Percentiles rank a stretch among this genome's conserved stretches.
Conservation (phyloP, 352 stramenopile genomes). For the Phytophthora ohioensis region DNA sequence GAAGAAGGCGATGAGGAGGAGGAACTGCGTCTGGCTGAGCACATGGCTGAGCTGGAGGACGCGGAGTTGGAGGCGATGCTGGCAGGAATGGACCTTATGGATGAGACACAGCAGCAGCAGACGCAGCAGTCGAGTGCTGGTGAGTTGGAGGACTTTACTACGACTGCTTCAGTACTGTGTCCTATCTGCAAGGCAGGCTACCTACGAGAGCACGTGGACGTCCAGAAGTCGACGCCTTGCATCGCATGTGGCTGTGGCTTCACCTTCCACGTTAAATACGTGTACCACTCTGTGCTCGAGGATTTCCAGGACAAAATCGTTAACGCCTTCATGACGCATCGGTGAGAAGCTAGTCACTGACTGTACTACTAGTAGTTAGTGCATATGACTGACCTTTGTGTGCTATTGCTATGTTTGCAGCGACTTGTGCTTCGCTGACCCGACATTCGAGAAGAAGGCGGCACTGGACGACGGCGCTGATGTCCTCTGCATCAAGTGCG, state of each 20-base stretch:
- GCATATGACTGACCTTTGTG: slow-evolving; percentile 10
- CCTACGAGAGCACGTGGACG: slow-evolving; percentile 36
- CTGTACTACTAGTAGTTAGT: not conserved
- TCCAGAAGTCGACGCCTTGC: slow-evolving; percentile 12
- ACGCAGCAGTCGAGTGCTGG: not conserved
- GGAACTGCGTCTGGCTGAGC: slow-evolving; percentile 51
- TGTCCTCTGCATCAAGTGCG: slow-evolving; percentile 51
- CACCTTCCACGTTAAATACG: slow-evolving; percentile 51
- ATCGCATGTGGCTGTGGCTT: slow-evolving; percentile 69
- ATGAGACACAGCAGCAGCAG: slow-evolving; percentile 15
- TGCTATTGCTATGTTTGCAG: slow-evolving; percentile 29
- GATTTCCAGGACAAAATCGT: slow-evolving; percentile 73
- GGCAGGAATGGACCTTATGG: slow-evolving; percentile 58
- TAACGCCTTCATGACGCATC: slow-evolving; percentile 64
- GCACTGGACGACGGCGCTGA: slow-evolving; percentile 32
- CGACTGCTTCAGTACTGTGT: slow-evolving; percentile 33
- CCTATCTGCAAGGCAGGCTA: slow-evolving; percentile 60
- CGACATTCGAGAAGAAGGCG: slow-evolving; percentile 55
- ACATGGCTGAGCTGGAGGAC: slow-evolving; percentile 78
- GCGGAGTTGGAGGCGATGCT: slow-evolving; percentile 78
- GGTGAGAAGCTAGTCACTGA: slow-evolving; percentile 37
- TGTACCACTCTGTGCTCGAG: slow-evolving; percentile 60
- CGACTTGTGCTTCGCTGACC: slow-evolving; percentile 55
- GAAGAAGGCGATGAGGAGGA: slow-evolving; percentile 48
- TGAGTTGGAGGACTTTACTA: slow-evolving; percentile 1